A percentile compares a stretch with the other conserved stretches of the same genome.
Evolutionary conservation across 805 yeast species (phyloP).

Genomic region (Candida sakaeoensis): DNA sequence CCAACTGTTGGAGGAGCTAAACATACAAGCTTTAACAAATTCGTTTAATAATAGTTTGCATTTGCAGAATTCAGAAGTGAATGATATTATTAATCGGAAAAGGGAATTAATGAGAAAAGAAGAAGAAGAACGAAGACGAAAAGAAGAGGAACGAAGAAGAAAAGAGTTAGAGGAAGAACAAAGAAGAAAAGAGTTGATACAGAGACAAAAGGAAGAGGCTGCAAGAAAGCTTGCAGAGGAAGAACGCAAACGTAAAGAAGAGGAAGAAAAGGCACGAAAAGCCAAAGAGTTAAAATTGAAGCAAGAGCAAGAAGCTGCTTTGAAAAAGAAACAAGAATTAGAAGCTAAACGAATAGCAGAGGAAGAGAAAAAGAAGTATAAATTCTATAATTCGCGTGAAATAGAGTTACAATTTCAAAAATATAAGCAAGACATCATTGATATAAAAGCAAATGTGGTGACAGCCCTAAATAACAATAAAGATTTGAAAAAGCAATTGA

Average conservation of each 20-base stretch:
- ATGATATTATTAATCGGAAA: conserved; percentile 16
- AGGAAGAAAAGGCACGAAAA: no score
- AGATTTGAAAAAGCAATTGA: conserved; percentile 50
- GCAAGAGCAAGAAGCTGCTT: conserved; percentile 14
- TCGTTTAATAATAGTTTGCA: conserved; percentile 9
- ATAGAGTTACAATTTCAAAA: conserved; percentile 44
- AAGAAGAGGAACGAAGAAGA: conserved; percentile 22
- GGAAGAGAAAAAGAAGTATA: conserved; percentile 23
- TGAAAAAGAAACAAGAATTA: conserved; percentile 17
- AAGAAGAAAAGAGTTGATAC: conserved; percentile 15
- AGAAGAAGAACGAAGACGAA: conserved; percentile 13
- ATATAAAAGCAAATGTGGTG: conserved; percentile 60
- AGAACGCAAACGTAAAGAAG: conserved; percentile 11
- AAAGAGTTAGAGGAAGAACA: conserved; percentile 12
- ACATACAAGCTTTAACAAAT: conserved; percentile 2
- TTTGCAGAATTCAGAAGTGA: conserved; percentile 16
- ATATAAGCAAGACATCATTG: conserved; percentile 49
- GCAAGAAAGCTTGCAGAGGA: conserved; percentile 14
- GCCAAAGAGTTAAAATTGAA: conserved; percentile 14
- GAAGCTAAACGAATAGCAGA: conserved; percentile 16
- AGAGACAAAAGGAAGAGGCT: conserved; percentile 11
- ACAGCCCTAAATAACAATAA: conserved; percentile 49
- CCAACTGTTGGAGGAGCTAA: background rate
- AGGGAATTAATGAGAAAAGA: conserved; percentile 18
- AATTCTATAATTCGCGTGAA: conserved; percentile 27